Conservation (phyloP, 2,329 filamentous ascomycete genomes). For the Ophiocordyceps camponoti-leonardi region DNA sequence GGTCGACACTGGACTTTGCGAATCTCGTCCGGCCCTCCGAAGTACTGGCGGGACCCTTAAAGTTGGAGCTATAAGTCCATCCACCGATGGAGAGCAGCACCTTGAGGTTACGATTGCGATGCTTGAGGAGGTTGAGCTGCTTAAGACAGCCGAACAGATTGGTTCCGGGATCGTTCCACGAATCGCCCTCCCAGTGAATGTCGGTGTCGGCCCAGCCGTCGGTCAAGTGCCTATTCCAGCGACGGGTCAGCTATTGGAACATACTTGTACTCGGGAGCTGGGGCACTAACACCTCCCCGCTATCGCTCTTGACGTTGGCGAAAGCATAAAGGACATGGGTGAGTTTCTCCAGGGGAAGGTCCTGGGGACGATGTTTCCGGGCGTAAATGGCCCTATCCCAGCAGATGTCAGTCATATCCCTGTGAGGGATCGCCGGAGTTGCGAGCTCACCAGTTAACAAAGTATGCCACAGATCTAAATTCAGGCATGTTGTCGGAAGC, state of each 20-base stretch:
- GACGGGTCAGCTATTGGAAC: conserved; percentile 1
- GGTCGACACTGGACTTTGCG: conserved; percentile 52
- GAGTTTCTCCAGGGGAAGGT: conserved; percentile 63
- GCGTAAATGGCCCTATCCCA: conserved; percentile 58
- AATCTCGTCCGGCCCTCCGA: conserved; percentile 52
- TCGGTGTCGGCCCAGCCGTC: conserved; percentile 52
- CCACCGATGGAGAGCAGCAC: conserved; percentile 76
- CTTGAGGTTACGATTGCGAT: conserved; percentile 66
- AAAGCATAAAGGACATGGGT: conserved; percentile 88
- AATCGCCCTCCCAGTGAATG: conserved; percentile 54
- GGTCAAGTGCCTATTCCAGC: conserved; percentile 27
- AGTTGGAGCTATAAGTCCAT: conserved; percentile 83
- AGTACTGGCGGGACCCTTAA: conserved; percentile 57
- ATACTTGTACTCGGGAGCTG: neutral
- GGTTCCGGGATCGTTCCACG: conserved; percentile 53
- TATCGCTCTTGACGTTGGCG: conserved; percentile 65
- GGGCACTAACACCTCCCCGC: conserved; percentile 52
- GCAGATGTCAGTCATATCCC: conserved; percentile 4
- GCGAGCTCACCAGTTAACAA: conserved; percentile 43
- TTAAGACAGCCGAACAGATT: conserved; percentile 85
- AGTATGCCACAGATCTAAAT: conserved; percentile 55
- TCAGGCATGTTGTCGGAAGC: conserved; percentile 12
- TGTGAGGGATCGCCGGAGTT: neutral
- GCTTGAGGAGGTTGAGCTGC: conserved; percentile 74
- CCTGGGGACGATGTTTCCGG: conserved; percentile 68